Conservation (phyloP, 2,329 filamentous ascomycete genomes). For the Ceratocystis variospora region DNA sequence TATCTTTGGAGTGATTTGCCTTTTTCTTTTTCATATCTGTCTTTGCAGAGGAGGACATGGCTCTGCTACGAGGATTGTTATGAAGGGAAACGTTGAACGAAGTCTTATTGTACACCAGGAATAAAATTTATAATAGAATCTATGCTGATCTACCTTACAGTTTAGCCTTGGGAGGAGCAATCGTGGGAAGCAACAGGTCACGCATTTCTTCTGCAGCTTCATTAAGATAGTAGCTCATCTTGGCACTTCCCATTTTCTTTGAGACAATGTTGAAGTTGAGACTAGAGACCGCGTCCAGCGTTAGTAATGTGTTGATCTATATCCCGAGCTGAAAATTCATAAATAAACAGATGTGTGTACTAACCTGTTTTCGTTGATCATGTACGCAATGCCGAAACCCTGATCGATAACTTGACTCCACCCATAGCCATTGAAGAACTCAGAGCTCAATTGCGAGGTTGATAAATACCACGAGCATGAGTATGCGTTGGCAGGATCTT, state of each 20-base stretch:
- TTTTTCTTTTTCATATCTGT: too few species aligned
- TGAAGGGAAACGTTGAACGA: neutral
- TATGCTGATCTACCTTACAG: constrained; percentile 40
- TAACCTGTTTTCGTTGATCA: constrained; percentile 89
- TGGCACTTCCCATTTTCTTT: constrained; percentile 77
- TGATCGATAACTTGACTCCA: constrained; percentile 97
- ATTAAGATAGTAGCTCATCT: constrained; percentile 92
- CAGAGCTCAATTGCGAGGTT: constrained; percentile 77
- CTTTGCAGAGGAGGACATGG: too few species aligned
- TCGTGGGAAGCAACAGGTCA: constrained; percentile 67
- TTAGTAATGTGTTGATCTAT: neutral
- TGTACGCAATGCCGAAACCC: constrained; percentile 95
- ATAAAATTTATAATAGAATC: neutral
- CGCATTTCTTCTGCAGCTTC: constrained; percentile 85
- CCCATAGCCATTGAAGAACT: constrained; percentile 98
- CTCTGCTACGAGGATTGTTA: neutral
- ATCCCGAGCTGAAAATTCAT: neutral
- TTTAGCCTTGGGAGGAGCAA: constrained; percentile 75
- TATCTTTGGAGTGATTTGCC: too few species aligned
- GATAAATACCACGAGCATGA: constrained; percentile 80
- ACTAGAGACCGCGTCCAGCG: constrained; percentile 32
- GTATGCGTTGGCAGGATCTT: constrained; percentile 76
- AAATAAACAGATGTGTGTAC: neutral
- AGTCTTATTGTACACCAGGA: neutral
- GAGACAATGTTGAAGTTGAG: constrained; percentile 97